phyloP scores from a whole-genome alignment of 331 rosid species.

The Dryas integrifolia region DNA sequence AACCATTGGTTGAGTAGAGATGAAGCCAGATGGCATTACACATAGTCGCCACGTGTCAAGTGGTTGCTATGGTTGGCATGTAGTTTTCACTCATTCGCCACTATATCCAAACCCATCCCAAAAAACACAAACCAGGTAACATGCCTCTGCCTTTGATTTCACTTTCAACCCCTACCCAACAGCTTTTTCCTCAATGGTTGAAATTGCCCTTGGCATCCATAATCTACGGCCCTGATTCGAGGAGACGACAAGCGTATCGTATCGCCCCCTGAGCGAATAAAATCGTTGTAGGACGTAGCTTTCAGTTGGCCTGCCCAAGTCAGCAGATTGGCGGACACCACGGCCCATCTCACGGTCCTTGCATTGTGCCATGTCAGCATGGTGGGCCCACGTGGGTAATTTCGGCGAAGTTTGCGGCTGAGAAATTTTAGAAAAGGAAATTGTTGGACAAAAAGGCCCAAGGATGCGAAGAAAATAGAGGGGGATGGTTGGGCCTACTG shows the following conservation, averaged over 20 bases:
- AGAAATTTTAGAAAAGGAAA: constrained; percentile 9
- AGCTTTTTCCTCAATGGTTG: constrained; percentile 5
- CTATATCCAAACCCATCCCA: neutral
- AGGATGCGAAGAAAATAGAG: neutral
- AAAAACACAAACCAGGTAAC: constrained; percentile 31
- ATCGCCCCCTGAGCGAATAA: neutral
- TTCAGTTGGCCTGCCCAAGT: constrained; percentile 21
- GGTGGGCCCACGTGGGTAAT: constrained; percentile 14
- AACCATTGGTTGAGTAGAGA: constrained; percentile 28
- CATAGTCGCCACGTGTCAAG: constrained; percentile 28
- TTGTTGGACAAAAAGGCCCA: neutral
- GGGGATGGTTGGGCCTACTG: constrained; percentile 46
- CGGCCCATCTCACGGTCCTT: constrained; percentile 2
- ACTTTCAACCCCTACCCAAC: neutral
- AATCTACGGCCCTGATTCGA: neutral
- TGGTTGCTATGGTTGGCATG: constrained; percentile 36
- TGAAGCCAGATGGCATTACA: constrained; percentile 35
- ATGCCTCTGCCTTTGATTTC: constrained; percentile 35
- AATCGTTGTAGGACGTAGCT: constrained; percentile 16
- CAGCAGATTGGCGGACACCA: constrained; percentile 18
- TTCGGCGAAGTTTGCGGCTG: constrained; percentile 53
- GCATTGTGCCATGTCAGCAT: constrained; percentile 44
- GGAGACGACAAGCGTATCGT: constrained; percentile 25
- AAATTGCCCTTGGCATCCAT: neutral
- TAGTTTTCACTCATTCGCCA: constrained; percentile 39